Base-by-base conservation (phyloP, 164 flowering plant species). In the Protea cynaroides region DNA sequence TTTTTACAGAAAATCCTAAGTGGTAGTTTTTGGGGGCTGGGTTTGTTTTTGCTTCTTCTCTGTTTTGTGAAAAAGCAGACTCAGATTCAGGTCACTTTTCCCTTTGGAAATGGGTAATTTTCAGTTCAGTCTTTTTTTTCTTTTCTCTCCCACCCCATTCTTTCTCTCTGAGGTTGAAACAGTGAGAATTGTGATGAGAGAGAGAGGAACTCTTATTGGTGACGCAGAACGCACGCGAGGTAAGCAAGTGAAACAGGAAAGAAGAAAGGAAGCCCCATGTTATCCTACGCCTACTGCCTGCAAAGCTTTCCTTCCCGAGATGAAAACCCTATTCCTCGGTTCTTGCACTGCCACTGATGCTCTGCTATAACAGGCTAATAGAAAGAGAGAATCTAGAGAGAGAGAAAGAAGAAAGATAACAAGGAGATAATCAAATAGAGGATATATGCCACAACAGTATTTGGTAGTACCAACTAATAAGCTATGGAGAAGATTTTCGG, bases 301-400 rank as follows among this genome's bases (percentile, higher is more conserved):
- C 63, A 65, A 64, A 69, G 68, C 73, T 71, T 85, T 75, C 85
- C 86, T 87, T 87, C 94, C 94, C 94, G 69, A 87, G 70, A 87
- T 87, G 88, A 82, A 79, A 79, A 73, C 78, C 72, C 77, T 64
- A 71, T 44, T 74, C 63, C 76, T 69, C 80, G 77, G 80, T 81
- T 84, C 79, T 78, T 76, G 83, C 87, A 84, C 81, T 83, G 82
- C 77, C 75, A 76, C 80, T 81, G 80, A 38, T 61, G 40, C 75
- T 75, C 91, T 86, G 84, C 83, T 79, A 83, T 74, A 72, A n/a
- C 40, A 69, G 66, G 36, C 7, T n/a, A n/a, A n/a, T n/a, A n/a
- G n/a, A n/a, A n/a, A n/a, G n/a, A n/a, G n/a, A n/a, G n/a, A n/a
- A n/a, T n/a, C n/a, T n/a, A n/a, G n/a, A 52, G 64, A 68, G 69